These are phyloP conservation scores for Rhodotorula diobovata DNA, from an alignment of 768 basidiomycete genomes.

Conservation along the genomic window DNA sequence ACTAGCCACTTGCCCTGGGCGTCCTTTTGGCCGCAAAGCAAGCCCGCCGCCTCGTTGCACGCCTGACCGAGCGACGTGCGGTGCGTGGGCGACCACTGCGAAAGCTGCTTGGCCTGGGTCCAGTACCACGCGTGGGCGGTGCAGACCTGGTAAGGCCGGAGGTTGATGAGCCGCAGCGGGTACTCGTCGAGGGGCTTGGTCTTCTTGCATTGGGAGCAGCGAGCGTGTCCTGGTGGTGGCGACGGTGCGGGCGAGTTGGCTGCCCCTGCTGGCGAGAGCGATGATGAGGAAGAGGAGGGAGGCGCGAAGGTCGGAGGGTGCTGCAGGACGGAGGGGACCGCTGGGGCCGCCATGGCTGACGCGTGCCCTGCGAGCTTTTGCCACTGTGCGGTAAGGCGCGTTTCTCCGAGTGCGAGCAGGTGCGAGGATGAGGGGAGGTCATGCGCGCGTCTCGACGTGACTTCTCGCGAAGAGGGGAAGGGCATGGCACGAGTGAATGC, in stretches of 20 bases:
- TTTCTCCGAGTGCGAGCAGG: no score
- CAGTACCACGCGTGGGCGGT: slow-evolving; percentile 32
- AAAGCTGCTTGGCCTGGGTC: slow-evolving; percentile 8
- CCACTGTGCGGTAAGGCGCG: no score
- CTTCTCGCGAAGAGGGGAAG: no score
- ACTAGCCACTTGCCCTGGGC: slow-evolving; percentile 13
- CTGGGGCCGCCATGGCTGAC: neutral
- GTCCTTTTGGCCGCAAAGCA: neutral
- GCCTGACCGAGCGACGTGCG: neutral
- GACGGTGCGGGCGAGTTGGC: neutral
- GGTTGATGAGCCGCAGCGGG: slow-evolving; percentile 19
- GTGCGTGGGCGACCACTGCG: slow-evolving; percentile 11
- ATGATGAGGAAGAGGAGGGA: neutral
- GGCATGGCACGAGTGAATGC: no score
- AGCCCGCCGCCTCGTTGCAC: slow-evolving; percentile 1
- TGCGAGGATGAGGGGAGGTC: no score
- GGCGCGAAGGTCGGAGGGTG: neutral
- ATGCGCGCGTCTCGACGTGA: no score
- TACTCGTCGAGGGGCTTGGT: neutral
- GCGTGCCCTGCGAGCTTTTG: neutral
- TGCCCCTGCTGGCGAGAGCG: no score
- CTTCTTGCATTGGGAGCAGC: slow-evolving; percentile 32
- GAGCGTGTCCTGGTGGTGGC: neutral
- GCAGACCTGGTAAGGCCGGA: slow-evolving; percentile 30
- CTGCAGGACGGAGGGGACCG: neutral